Evolutionary conservation across 1,284 basidiomycete species (phyloP), one percentile per base, ranked within the genome.

Genomic region (Rhodotorula glutinis): DNA sequence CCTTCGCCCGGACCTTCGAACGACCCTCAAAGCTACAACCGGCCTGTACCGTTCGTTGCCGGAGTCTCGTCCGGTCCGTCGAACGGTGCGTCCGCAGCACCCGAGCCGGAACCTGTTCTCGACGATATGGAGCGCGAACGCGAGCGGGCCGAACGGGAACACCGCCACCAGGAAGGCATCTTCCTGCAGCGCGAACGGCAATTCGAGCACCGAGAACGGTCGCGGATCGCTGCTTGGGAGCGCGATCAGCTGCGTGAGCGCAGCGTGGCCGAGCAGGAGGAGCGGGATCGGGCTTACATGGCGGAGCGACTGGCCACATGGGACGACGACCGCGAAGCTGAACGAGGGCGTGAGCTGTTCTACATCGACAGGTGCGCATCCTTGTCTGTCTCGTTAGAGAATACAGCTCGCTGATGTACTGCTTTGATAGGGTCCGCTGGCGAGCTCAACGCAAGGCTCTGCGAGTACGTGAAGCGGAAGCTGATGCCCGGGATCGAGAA

Each of bases 401-500:
- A 25, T 5, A 7, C 2, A 27, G 25, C 47, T 10, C 3, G 47
- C 17, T 25, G 16, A 19, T 4, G 44, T 19, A 13, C 19, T 8
- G 11, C 3, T 16, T 27, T 13, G 13, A 25, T 53, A 74, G 74
- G 44, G 55, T 60, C 5, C 75, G 76, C 27, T 78, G 77, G 77
- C 67, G 77, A 8, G 69, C 68, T 9, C 71, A 74, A 38, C 67
- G 77, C n/a, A 58, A 68, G 21, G 65, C 74, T 5, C 55, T 74
- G n/a, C 69, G 75, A 13, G 56, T 68, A 23, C 70, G 77, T 9
- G 77, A 78, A 66, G 62, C 71, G 29, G 76, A 78, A 38, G 70
- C 71, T 9, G 77, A 78, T 58, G 67, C 70, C 5, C 72, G 73
- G n/a, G 77, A 78, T 57, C 72, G 74, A 17, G 66, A 72, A n/a